Evolutionary conservation across 352 stramenopile species (phyloP), one percentile per base, ranked within the genome.

Genomic region (Thalassiosira pacifica): DNA sequence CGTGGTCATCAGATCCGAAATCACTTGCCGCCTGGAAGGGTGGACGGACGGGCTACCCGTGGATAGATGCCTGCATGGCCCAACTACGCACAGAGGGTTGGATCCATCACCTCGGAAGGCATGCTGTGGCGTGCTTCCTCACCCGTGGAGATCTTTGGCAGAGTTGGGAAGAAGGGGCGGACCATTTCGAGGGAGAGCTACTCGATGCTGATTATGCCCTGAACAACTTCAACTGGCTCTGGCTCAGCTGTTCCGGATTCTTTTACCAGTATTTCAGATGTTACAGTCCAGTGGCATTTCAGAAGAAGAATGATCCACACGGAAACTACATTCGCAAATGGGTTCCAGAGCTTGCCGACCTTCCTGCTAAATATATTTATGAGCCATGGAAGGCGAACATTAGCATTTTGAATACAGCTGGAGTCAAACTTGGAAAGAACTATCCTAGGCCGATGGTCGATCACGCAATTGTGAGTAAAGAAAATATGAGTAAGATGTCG

Each of bases 251-350:
- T 71, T 97, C 94, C 52, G 96, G 95, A 18, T 98, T 98, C 91
- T 99, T 99, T 83, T 97, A 97, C 63, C 97, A 98, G 65, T 99
- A 99, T 90, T 99, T 99, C 85, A 95, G 97, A 65, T 97, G 98
- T 76, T 99, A 99, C 71, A 98, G 93, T 26, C 97, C 97, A 1
- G 94, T 96, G n/a, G 67, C 82, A 13, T 90, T 89, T 78, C 73
- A 85, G 27, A 98, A 99, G 88, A 99, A 99, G 88, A 99, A 96
- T 85, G 98, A 99, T 80, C 93, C 96, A 0, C 85, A 89, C 69
- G 96, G 96, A 19, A 87, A 95, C 37, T 98, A 97, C 79, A 98
- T 98, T 82, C 93, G 93, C 55, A 98, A 98, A 85, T 98, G 97
- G 85, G 82, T 99, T 19, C 97, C 97, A 2, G 93, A 92, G 64